Percentiles rank a stretch among this genome's conserved stretches.
Evolutionary conservation across 345 rosid species (phyloP).

Genomic region (Capsella bursapastoris): DNA sequence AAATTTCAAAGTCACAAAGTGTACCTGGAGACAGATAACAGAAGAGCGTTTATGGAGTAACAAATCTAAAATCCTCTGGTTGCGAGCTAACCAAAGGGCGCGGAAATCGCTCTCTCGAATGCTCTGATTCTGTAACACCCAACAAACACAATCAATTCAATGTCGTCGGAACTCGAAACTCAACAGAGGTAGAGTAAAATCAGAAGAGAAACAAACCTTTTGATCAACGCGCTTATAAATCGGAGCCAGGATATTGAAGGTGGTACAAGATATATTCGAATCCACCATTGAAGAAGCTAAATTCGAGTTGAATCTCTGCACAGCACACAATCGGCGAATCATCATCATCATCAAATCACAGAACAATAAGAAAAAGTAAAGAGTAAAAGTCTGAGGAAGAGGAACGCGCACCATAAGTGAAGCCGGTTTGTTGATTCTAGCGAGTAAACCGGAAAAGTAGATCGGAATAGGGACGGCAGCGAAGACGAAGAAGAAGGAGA

Average conservation of each 20-base stretch:
- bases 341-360: slow-evolving; percentile 35
- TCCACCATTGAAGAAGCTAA: slow-evolving; percentile 43
- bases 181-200: neutral
- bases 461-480: slow-evolving; percentile 39
- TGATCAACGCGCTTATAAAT: slow-evolving; percentile 73
- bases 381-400: neutral
- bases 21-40: slow-evolving; percentile 76
- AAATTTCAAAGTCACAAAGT: neutral
- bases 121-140: slow-evolving; percentile 53
- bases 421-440: slow-evolving; percentile 30
- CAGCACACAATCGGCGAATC: neutral
- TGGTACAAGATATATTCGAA: slow-evolving; percentile 67
- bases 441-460: slow-evolving; percentile 41
- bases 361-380: slow-evolving; percentile 17
- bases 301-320: slow-evolving; percentile 47
- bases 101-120: slow-evolving; percentile 71
- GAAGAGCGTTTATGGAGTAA: slow-evolving; percentile 68
- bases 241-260: slow-evolving; percentile 86
- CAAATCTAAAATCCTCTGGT: slow-evolving; percentile 68
- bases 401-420: slow-evolving; percentile 35
- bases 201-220: slow-evolving; percentile 44
- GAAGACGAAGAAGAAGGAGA: slow-evolving; percentile 41
- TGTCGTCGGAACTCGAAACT: neutral
- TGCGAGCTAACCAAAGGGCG: slow-evolving; percentile 61
- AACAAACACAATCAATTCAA: slow-evolving; percentile 12